Conservation (phyloP, 2,329 filamentous ascomycete genomes). For the Aspergillus tubingensis region DNA sequence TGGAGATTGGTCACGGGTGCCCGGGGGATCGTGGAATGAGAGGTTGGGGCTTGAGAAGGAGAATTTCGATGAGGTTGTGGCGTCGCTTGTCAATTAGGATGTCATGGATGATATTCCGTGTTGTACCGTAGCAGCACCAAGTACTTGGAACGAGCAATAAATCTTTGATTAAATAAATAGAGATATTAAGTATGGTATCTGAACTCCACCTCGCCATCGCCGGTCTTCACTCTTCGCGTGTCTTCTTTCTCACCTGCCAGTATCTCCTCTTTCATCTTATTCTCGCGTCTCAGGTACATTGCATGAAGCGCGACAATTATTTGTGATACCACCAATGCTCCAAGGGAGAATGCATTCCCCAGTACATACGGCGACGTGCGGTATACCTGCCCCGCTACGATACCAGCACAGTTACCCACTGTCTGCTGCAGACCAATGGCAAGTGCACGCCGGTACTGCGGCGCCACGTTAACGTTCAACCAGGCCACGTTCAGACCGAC, state of each 20-base stretch:
- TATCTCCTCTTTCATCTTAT: conserved; percentile 44
- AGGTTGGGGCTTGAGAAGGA: neutral
- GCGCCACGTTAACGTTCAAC: conserved; percentile 52
- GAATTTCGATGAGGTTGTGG: neutral
- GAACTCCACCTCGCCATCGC: conserved; percentile 53
- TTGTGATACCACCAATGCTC: conserved; percentile 37
- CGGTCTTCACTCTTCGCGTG: conserved; percentile 48
- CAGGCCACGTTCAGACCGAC: conserved; percentile 52
- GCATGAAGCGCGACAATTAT: conserved; percentile 44
- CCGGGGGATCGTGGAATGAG: neutral
- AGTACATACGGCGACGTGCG: conserved; percentile 38
- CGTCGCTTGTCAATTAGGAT: neutral
- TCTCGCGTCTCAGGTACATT: conserved; percentile 48
- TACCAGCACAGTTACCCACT: conserved; percentile 52
- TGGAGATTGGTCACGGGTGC: too few species aligned
- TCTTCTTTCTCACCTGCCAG: conserved; percentile 46
- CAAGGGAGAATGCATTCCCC: conserved; percentile 42
- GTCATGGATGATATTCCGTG: too few species aligned
- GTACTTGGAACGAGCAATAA: too few species aligned
- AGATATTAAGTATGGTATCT: conserved; percentile 44
- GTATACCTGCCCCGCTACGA: conserved; percentile 53
- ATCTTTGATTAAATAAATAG: too few species aligned
- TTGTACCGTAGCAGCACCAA: too few species aligned
- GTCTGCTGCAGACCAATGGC: conserved; percentile 52
- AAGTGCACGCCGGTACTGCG: conserved; percentile 52